Evolutionary conservation across 148 eudicot genomes (phyloP).

Genomic region (Rhododendron ovatum): DNA sequence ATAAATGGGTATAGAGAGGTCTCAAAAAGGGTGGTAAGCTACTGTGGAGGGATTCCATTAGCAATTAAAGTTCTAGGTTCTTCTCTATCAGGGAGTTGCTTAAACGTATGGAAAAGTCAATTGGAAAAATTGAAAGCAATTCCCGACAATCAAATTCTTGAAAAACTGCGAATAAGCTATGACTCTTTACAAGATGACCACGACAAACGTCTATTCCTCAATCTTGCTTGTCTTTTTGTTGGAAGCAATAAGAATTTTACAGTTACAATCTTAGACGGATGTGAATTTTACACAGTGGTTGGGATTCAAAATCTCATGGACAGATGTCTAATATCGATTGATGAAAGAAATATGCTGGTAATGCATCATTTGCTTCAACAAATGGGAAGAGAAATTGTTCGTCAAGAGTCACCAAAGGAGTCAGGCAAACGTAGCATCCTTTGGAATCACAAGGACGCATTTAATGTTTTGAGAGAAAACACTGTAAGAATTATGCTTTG

Average conservation of each 20-base stretch:
- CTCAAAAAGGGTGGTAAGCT: not conserved
- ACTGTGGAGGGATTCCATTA: not conserved
- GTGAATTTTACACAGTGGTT: not conserved
- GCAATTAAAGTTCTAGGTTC: not conserved
- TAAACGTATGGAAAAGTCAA: not conserved
- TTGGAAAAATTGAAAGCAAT: not conserved
- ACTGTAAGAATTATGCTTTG: not conserved
- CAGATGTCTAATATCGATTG: not conserved
- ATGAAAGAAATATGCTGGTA: not conserved
- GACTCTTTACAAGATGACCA: not conserved
- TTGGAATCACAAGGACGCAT: not conserved
- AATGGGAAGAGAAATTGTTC: not conserved
- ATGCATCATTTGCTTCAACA: not conserved
- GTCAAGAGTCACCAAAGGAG: not conserved
- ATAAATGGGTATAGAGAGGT: not conserved
- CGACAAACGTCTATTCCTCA: not conserved
- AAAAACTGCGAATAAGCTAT: not conserved
- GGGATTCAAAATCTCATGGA: not conserved
- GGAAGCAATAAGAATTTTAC: not conserved
- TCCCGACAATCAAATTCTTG: not conserved
- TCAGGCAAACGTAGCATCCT: not conserved
- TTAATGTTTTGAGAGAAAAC: not conserved
- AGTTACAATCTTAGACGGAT: not conserved
- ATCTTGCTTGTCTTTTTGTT: not conserved
- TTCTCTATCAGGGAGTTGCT: not conserved